Conservation (phyloP, 805 yeast species). For the Teunomyces pallodes region DNA sequence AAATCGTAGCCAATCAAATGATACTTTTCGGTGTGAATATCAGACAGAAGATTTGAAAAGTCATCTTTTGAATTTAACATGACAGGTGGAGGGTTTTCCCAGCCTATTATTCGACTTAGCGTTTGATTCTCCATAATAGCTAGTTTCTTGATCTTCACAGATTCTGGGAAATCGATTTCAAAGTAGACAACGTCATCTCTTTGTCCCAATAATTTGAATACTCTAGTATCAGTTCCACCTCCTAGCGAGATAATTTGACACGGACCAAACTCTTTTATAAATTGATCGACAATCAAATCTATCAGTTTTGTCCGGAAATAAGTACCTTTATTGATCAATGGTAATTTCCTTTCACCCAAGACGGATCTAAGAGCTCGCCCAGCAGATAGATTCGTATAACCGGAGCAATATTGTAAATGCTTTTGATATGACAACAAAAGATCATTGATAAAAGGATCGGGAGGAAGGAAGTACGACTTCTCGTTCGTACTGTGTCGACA, state of each 20-base stretch:
- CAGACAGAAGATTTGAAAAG: slow-evolving; percentile 23
- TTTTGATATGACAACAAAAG: slow-evolving; percentile 35
- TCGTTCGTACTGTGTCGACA: slow-evolving; percentile 55
- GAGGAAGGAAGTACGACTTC: slow-evolving; percentile 44
- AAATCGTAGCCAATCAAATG: slow-evolving; percentile 57
- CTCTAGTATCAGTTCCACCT: slow-evolving; percentile 76
- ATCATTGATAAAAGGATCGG: slow-evolving; percentile 34
- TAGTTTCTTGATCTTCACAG: slow-evolving; percentile 49
- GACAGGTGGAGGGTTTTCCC: slow-evolving; percentile 6
- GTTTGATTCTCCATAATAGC: slow-evolving; percentile 37
- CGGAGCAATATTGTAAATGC: slow-evolving; percentile 38
- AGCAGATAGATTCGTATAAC: slow-evolving; percentile 39
- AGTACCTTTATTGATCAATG: slow-evolving; percentile 71
- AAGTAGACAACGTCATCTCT: slow-evolving; percentile 39
- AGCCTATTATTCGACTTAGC: slow-evolving; percentile 25
- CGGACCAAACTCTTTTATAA: slow-evolving; percentile 26
- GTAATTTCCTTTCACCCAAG: slow-evolving; percentile 48
- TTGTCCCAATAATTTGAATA: slow-evolving; percentile 46
- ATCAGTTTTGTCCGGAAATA: slow-evolving; percentile 58
- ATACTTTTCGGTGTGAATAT: slow-evolving; percentile 42
- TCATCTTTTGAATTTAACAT: slow-evolving; percentile 15
- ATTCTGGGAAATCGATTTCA: slow-evolving; percentile 64
- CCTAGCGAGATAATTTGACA: slow-evolving; percentile 70
- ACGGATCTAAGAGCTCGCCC: slow-evolving; percentile 37
- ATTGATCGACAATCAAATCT: slow-evolving; percentile 44